Conservation (phyloP, 495 filamentous ascomycete species). For the Hypoxylon rickii region DNA sequence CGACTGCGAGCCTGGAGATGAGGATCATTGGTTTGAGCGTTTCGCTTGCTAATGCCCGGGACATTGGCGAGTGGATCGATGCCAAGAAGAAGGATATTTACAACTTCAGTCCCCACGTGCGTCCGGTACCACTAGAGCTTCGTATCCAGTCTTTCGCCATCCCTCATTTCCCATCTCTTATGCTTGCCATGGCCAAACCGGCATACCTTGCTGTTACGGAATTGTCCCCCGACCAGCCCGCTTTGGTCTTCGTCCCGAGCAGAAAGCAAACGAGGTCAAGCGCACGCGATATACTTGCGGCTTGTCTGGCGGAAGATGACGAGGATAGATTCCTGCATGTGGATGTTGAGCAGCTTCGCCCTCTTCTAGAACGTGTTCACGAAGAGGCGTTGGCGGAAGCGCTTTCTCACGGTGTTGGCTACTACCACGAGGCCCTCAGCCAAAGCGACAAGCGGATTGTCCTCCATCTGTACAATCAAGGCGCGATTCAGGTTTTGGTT, state of each 20-base stretch:
- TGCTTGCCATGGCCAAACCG: conserved; percentile 98
- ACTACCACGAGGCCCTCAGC: conserved; percentile 92
- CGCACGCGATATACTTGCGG: conserved; percentile 83
- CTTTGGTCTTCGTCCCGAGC: conserved; percentile 87
- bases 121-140: conserved; percentile 86
- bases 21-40: conserved; percentile 91
- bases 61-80: conserved; percentile 98
- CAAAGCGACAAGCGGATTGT: conserved; percentile 91
- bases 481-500: conserved; percentile 90
- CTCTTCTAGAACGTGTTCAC: conserved; percentile 77
- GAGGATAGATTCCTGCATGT: conserved; percentile 93
- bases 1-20: conserved; percentile 82
- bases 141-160: conserved; percentile 95
- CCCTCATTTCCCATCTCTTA: conserved; percentile 94
- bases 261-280: conserved; percentile 90
- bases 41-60: conserved; percentile 87
- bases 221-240: conserved; percentile 84
- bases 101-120: conserved; percentile 94
- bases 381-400: conserved; percentile 88
- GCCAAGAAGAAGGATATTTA: conserved; percentile 98
- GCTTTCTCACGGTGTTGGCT: conserved; percentile 93
- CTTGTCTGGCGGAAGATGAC: conserved; percentile 84
- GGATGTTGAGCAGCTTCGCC: conserved; percentile 75
- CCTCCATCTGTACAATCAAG: conserved; percentile 84
- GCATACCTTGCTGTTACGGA: conserved; percentile 84